phyloP scores from a whole-genome alignment of 257 asterid genomes.

The Gentiana macrophylla region DNA sequence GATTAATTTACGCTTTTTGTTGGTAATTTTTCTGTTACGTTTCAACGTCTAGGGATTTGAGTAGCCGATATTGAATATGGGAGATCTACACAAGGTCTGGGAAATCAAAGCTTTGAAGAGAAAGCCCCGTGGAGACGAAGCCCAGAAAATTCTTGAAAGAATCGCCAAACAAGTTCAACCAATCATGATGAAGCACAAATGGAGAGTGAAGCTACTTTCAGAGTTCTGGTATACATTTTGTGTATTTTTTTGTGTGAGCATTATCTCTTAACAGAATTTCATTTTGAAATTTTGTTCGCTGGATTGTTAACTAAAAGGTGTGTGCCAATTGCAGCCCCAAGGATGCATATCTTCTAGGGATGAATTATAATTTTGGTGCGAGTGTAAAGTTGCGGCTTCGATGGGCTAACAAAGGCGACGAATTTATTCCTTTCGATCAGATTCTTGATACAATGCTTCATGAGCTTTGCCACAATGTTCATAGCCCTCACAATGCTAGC shows the following conservation, averaged over 20 bases:
- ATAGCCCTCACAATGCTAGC: slow-evolving; percentile 77
- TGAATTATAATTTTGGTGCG: slow-evolving; percentile 72
- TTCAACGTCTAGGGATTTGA: slow-evolving; percentile 13
- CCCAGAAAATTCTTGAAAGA: slow-evolving; percentile 51
- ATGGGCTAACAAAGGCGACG: slow-evolving; percentile 52
- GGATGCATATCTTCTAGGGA: slow-evolving; percentile 45
- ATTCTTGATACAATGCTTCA: slow-evolving; percentile 95
- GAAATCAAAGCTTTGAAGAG: slow-evolving; percentile 71
- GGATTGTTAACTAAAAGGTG: not conserved
- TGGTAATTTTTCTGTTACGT: no score
- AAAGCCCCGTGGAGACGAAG: slow-evolving; percentile 61
- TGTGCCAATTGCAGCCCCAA: slow-evolving; percentile 44
- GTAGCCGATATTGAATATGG: slow-evolving; percentile 37
- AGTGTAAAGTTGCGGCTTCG: slow-evolving; percentile 81
- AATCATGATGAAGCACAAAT: slow-evolving; percentile 77
- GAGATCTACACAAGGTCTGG: slow-evolving; percentile 70
- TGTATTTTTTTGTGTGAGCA: no score
- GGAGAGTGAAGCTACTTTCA: slow-evolving; percentile 88
- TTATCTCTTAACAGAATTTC: no score
- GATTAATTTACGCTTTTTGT: no score
- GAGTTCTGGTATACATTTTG: slow-evolving; percentile 48
- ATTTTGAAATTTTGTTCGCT: not conserved
- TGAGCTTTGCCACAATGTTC: slow-evolving; percentile 83
- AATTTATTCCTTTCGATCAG: slow-evolving; percentile 56
- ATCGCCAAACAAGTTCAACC: slow-evolving; percentile 90